Evolutionary conservation across 179 eudicot genomes (phyloP).

Genomic region (Gypsophila paniculata): DNA sequence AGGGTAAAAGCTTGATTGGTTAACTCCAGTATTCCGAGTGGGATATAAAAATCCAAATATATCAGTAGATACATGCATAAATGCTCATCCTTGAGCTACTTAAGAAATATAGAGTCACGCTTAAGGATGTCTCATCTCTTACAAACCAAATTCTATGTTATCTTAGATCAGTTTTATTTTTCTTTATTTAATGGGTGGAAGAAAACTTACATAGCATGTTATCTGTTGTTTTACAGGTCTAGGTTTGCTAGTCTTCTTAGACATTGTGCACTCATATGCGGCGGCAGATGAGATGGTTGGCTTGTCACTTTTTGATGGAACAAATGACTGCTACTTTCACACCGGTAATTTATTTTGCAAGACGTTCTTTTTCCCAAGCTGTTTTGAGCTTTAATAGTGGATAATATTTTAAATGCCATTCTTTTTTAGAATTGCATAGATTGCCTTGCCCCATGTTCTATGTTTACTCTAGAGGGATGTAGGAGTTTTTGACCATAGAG

Average conservation of each 20-base stretch:
- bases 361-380: not conserved
- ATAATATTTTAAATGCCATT: not conserved
- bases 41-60: not conserved
- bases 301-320: constrained; percentile 82
- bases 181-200: not conserved
- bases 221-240: constrained; percentile 45
- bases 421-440: not conserved
- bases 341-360: constrained; percentile 49
- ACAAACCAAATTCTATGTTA: no score
- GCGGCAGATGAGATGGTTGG: constrained; percentile 99
- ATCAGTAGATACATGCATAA: not conserved
- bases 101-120: not conserved
- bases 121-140: not conserved
- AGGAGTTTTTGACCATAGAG: not conserved
- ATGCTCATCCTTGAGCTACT: not conserved
- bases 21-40: constrained; percentile 3
- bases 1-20: not conserved
- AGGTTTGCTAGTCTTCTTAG: constrained; percentile 81
- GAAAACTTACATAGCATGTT: constrained; percentile 7
- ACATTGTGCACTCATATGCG: constrained; percentile 87
- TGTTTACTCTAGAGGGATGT: not conserved
- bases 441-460: constrained; percentile 4
- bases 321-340: constrained; percentile 96
- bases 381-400: not conserved
- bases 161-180: not conserved